Conservation (phyloP, 2,329 filamentous ascomycete species). For the Monilinia aucupariae region DNA sequence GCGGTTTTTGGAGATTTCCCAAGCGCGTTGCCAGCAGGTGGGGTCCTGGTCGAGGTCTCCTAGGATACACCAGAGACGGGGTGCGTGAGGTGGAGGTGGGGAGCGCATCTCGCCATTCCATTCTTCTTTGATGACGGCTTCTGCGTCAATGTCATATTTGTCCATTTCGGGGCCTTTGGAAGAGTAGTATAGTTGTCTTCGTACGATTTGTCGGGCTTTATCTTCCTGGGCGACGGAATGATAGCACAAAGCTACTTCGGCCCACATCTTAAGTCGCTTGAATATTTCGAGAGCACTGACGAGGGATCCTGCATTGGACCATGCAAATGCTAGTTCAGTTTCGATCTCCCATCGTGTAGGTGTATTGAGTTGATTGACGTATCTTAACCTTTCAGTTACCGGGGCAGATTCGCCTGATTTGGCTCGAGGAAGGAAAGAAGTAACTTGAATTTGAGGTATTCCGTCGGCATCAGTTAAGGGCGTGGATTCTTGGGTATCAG, state of each 20-base stretch:
- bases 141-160: constrained; percentile 43
- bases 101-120: constrained; percentile 59
- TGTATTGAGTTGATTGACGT: constrained; percentile 76
- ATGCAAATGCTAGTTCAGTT: constrained; percentile 85
- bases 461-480: constrained; percentile 33
- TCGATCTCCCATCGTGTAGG: constrained; percentile 92
- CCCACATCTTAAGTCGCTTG: constrained; percentile 87
- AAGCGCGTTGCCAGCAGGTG: constrained; percentile 74
- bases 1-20: constrained; percentile 74
- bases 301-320: constrained; percentile 82
- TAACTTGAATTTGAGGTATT: constrained; percentile 46
- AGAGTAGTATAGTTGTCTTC: constrained; percentile 71
- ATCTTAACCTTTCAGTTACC: constrained; percentile 68
- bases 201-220: constrained; percentile 71
- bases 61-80: constrained; percentile 85
- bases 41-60: constrained; percentile 79
- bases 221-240: constrained; percentile 58
- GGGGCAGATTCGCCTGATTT: constrained; percentile 74
- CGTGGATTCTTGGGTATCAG: constrained; percentile 56
- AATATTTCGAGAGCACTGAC: constrained; percentile 93
- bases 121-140: constrained; percentile 51
- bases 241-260: constrained; percentile 82
- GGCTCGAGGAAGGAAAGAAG: constrained; percentile 74
- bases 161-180: constrained; percentile 41
- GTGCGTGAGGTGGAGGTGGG: constrained; percentile 73